Evolutionary conservation across 1,139 yeast species (phyloP), one percentile per base, ranked within the genome.

Genomic region (Hyphopichia fennica): DNA sequence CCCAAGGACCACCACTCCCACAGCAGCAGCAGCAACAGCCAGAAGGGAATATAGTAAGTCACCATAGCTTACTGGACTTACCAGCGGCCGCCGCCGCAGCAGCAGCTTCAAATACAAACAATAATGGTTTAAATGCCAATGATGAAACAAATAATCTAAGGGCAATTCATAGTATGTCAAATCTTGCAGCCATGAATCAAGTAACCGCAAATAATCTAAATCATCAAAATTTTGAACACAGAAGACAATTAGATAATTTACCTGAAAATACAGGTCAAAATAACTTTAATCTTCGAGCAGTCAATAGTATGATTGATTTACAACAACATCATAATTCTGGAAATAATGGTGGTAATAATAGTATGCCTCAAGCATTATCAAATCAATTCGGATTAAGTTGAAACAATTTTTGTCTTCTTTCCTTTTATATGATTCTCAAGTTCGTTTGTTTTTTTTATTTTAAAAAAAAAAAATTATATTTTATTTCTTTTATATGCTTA

Each of bases 161-260:
- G 30, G 51, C 66, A 3, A 63, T 68, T 31, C 61, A 65, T 49
- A 71, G 76, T 46, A 68, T 69, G 67, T 57, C 75, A 0, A 69
- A 71, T 46, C 50, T 71, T 35, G 57, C 65, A 17, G 61, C 43
- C 11, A 44, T 50, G 45, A 50, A 50, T 35, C 50, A 49, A 9
- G 25, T 17, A 35, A 18, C 35, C 14, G 17, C 34, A n/a, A 9
- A 30, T 15, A 14, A n/a, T 9, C n/a, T n/a, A 16, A 6, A 31
- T 31, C 15, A 31, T 31, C 34, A 29, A 9, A 29, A 29, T 29
- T 25, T 25, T 25, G 28, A 25, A 8, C 28, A 29, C 17, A 11
- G 17, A 10, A 14, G 32, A 5, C 32, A 29, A 29, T 15, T 25
- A 10, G 11, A n/a, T 25, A 25, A 25, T 11, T 15, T 22, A 17